Evolutionary conservation across 2,329 filamentous ascomycete genomes (phyloP), one percentile per base, ranked within the genome.

Genomic region (Alternaria consortialis): DNA sequence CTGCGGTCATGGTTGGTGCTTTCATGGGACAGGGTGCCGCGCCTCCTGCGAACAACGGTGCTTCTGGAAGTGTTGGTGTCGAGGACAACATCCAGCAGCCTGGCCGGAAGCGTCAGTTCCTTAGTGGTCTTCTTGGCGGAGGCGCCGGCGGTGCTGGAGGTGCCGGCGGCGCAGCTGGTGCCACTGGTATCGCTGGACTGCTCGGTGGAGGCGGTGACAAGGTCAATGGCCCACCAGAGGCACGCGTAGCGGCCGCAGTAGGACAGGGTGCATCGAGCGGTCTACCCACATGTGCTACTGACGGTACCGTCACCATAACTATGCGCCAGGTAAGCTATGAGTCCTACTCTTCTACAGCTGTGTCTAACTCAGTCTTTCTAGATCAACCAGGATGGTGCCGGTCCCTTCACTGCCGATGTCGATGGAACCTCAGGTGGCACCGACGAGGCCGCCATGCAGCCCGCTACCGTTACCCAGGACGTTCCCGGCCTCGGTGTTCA

Each of bases 341-440:
- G 27, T 37, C 13, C 15, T 17, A 43, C 23, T 34, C 15, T 2
- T 46, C n/a, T 7, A 3, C 4, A 42, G 8, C 37, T 11, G 2
- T n/a, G 17, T 31, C 54, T 60, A 47, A 64, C 53, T 40, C 3
- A 4, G 13, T 48, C 8, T 11, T 37, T 43, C 1, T 34, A 75
- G 69, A 74, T 91, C 80, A 91, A 91, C 83, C 88, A 90, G 75
- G 88, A 91, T 65, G 89, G 89, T 25, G 89, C 88, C 1, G 89
- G 89, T 2, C 88, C 88, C 2, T 80, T 91, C 62, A 84, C 81
- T 23, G 88, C 88, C 11, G 82, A 83, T 32, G 80, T 91, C 20
- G 88, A 91, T 71, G 80, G 82, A 42, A 89, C 88, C 25, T 90
- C 87, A 2, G 88, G 88, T 40, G 89, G 88, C 60, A 87, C 84